Evolutionary conservation across 345 rosid species (phyloP).

Genomic region (Eutrema japonicum): DNA sequence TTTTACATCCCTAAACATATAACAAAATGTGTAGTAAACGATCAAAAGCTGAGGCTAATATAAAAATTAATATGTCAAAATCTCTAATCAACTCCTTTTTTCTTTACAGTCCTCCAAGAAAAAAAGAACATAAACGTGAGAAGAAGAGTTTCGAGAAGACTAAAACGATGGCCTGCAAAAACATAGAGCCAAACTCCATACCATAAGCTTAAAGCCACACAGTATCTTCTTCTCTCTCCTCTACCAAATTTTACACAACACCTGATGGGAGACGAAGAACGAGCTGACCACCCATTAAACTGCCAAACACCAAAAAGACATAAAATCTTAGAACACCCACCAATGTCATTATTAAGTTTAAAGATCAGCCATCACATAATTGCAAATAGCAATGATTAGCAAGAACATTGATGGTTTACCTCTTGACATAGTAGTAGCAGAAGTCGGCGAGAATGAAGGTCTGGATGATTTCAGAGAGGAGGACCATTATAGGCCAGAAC

Average conservation of each 20-base stretch:
- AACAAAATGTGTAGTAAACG: not conserved
- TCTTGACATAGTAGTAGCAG: constrained; percentile 85
- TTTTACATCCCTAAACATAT: no score
- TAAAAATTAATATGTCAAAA: constrained; percentile 2
- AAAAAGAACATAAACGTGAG: not conserved
- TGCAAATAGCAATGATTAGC: not conserved
- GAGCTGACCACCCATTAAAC: constrained; percentile 86
- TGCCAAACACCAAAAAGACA: constrained; percentile 37
- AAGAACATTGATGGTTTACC: constrained; percentile 42
- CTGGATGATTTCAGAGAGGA: constrained; percentile 82
- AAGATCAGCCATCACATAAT: not conserved
- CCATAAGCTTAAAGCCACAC: constrained; percentile 17
- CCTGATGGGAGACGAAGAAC: constrained; percentile 92
- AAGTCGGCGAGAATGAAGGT: constrained; percentile 92
- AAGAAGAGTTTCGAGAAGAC: constrained; percentile 7
- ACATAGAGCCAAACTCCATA: constrained; percentile 21
- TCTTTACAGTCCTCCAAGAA: constrained; percentile 31
- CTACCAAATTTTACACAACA: constrained; percentile 56
- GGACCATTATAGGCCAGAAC: constrained; percentile 87
- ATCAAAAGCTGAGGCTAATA: constrained; percentile 24
- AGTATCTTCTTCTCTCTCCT: constrained; percentile 22
- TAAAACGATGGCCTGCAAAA: constrained; percentile 26
- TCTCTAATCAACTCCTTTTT: constrained; percentile 29
- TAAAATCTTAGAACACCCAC: not conserved
- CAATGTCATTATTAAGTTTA: not conserved